Evolutionary conservation across 2,329 filamentous ascomycete species (phyloP), one percentile per base, ranked within the genome.

Genomic region (Daldinia sp.): DNA sequence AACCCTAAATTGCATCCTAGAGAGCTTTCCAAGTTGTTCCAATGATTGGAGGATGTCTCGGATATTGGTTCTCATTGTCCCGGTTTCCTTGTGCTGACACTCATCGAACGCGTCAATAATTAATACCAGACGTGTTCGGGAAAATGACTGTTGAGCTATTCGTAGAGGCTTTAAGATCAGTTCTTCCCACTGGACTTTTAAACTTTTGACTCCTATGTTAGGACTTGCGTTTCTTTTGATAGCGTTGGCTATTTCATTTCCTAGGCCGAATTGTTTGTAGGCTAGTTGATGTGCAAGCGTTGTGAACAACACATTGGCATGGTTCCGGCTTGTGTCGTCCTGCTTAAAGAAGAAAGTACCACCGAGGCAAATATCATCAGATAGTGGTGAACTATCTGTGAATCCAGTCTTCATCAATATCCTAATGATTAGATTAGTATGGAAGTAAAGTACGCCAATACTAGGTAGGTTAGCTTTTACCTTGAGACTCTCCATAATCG

Each of bases 291-390:
- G 46, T 23, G 61, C 55, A 12, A 58, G 15, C 6, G 54, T 64
- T 37, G 61, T 42, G 30, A 59, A 64, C 26, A 64, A 37, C 20
- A 56, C 42, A 12, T 6, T 77, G 1, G 78, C 77, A 35, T 79
- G 76, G 65, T 83, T 79, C 3, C 72, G 74, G 55, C 82, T 79
- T 1, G 79, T 80, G 65, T 65, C 63, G 18, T 20, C 57, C 20
- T 44, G 39, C 75, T 82, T 82, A 72, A 85, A 85, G 74, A 84
- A 84, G 69, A 85, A 84, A 65, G 57, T 76, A 0, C 71, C 76
- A 0, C 70, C 74, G 7, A 77, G 71, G 20, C 15, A 42, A 3
- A 51, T 50, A 20, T 44, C 35, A 2, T 20, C n/a, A 6, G 30
- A n/a, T 35, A 51, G 57, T 13, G 1, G 51, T n/a, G 12, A 15